Conservation (phyloP, 192 early-diverging fungal genomes). For the Coemansia erecta region DNA sequence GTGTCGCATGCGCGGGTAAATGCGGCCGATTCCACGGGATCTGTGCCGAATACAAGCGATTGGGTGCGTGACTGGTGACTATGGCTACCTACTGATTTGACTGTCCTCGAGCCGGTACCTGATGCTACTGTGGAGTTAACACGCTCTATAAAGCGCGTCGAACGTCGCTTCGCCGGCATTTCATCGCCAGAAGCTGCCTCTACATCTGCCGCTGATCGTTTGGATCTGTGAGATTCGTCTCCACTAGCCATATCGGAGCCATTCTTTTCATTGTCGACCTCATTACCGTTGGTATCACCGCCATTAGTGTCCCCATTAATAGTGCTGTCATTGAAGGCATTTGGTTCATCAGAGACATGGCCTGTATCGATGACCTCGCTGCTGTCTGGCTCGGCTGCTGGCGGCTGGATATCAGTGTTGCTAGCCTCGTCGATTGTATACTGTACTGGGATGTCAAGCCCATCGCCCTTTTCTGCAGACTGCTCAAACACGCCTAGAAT, state of each 20-base stretch:
- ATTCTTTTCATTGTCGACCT: background rate
- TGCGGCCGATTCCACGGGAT: constrained; percentile 9
- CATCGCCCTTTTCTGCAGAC: background rate
- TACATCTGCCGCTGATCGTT: background rate
- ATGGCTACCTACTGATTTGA: background rate
- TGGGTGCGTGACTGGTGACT: constrained; percentile 1
- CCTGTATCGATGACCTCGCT: no score
- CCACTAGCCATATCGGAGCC: background rate
- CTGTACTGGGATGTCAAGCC: background rate
- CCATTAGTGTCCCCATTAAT: background rate
- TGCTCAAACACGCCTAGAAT: background rate
- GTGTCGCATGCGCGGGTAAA: background rate
- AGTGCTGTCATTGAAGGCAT: background rate
- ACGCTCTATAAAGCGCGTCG: constrained; percentile 45
- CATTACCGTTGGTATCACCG: background rate
- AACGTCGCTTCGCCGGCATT: constrained; percentile 44
- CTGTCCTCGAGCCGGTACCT: background rate
- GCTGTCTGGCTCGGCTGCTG: no score
- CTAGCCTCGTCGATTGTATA: background rate
- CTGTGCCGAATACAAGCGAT: constrained; percentile 1
- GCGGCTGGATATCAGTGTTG: background rate
- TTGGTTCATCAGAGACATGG: no score
- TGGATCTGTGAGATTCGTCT: constrained; percentile 13
- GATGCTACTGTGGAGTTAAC: constrained; percentile 1
- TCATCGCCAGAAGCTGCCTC: constrained; percentile 46